Conservation (phyloP, 2,329 filamentous ascomycete species). For the Pseudogymnoascus sp. region DNA sequence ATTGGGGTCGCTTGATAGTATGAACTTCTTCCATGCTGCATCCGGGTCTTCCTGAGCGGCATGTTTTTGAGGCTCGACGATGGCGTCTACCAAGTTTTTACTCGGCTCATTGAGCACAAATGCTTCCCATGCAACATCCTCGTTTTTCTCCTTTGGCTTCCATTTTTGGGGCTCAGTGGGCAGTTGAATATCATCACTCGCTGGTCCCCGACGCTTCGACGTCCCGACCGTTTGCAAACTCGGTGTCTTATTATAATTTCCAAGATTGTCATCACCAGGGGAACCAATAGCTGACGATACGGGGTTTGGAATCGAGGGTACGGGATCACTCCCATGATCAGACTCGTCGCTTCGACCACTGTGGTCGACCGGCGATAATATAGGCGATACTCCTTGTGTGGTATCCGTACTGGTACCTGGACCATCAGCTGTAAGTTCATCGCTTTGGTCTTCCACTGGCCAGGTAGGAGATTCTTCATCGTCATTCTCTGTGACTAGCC, state of each 20-base stretch:
- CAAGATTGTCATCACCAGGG: neutral
- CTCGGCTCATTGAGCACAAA: neutral
- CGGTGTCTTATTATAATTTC: neutral
- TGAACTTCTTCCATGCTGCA: conserved; percentile 23
- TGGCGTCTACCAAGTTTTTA: neutral
- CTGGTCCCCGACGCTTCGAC: neutral
- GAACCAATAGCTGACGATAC: neutral
- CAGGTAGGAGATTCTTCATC: conserved; percentile 2
- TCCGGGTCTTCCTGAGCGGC: conserved; percentile 12
- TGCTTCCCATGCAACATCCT: neutral
- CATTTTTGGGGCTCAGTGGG: neutral
- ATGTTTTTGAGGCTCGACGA: neutral
- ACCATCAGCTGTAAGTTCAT: neutral
- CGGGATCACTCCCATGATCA: neutral
- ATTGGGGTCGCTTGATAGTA: conserved; percentile 20
- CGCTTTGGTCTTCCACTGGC: neutral
- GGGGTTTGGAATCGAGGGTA: neutral
- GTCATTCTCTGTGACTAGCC: conserved; percentile 15
- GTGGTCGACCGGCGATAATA: neutral
- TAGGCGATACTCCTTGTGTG: neutral
- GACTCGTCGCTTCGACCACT: neutral
- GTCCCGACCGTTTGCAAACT: neutral
- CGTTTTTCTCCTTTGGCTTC: neutral
- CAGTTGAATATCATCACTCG: neutral
- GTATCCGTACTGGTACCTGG: neutral